These are phyloP conservation scores for Ogataea thermomethanolica DNA, from an alignment of 805 yeast species.

Conservation along the genomic window DNA sequence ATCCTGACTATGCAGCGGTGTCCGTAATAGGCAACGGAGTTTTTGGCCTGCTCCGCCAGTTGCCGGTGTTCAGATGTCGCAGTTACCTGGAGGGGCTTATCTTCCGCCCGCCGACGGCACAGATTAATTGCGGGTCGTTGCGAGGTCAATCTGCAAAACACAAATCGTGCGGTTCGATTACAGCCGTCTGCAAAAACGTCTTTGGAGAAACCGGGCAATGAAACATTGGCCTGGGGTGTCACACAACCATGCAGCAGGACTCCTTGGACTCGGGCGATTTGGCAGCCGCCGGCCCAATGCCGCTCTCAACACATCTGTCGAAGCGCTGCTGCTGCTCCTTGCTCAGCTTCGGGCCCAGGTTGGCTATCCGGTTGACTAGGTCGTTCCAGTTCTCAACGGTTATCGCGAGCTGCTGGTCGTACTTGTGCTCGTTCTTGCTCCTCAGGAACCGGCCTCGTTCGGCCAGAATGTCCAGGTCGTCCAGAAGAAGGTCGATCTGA, in stretches of 20 bases:
- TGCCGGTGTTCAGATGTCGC: too few species aligned
- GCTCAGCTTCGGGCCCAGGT: neutral
- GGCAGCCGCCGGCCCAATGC: neutral
- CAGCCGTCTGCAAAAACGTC: too few species aligned
- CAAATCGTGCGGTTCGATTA: too few species aligned
- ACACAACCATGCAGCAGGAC: neutral
- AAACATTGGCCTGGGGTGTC: too few species aligned
- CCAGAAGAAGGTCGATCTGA: slow-evolving; percentile 4
- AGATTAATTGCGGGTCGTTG: too few species aligned
- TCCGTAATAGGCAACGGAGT: too few species aligned
- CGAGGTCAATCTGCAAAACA: too few species aligned
- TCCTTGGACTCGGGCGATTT: neutral
- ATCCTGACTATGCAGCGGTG: too few species aligned
- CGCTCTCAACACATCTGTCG: neutral
- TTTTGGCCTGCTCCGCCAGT: too few species aligned
- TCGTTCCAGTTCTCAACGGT: slow-evolving; percentile 2
- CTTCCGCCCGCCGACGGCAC: too few species aligned
- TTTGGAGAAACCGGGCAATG: too few species aligned
- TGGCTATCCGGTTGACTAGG: neutral
- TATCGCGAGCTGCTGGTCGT: slow-evolving; percentile 3
- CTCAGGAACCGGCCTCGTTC: slow-evolving; percentile 3
- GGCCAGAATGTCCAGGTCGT: slow-evolving; percentile 5
- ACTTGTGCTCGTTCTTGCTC: neutral
- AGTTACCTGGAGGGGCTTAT: too few species aligned
- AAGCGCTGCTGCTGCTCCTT: slow-evolving; percentile 6